Conservation (phyloP, 192 early-diverging fungal genomes). For the Backusella tarrabulga region DNA sequence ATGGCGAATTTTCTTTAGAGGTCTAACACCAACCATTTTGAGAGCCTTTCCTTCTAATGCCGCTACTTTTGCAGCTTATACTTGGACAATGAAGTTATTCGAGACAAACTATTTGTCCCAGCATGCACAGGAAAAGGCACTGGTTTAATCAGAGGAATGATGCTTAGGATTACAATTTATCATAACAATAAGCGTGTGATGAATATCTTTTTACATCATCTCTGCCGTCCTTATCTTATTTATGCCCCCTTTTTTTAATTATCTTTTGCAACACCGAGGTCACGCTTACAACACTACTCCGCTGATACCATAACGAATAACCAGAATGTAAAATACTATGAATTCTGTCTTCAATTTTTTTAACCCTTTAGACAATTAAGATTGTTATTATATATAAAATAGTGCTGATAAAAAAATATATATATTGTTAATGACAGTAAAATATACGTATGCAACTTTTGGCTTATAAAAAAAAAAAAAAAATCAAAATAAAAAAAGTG, state of each 20-base stretch:
- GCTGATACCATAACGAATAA: neutral
- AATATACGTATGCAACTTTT: neutral
- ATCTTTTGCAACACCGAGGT: neutral
- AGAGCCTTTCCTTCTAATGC: constrained; percentile 61
- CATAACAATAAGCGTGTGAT: neutral
- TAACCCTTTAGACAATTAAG: neutral
- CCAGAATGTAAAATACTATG: neutral
- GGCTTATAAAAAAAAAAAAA: neutral
- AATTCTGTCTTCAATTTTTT: neutral
- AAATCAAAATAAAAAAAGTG: no score
- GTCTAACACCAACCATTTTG: constrained; percentile 54
- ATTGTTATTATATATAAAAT: neutral
- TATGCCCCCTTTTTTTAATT: neutral
- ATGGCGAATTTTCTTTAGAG: constrained; percentile 51
- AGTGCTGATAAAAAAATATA: neutral
- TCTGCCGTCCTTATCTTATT: neutral
- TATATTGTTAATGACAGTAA: neutral
- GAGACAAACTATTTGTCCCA: neutral
- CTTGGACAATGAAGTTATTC: constrained; percentile 43
- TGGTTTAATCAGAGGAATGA: neutral
- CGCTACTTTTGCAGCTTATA: constrained; percentile 58
- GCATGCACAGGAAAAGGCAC: neutral
- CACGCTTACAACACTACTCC: neutral
- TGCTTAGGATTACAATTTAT: neutral
- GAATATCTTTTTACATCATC: neutral